Evolutionary conservation across 257 asterid species (phyloP).

Genomic region (Buddleja alternifolia): DNA sequence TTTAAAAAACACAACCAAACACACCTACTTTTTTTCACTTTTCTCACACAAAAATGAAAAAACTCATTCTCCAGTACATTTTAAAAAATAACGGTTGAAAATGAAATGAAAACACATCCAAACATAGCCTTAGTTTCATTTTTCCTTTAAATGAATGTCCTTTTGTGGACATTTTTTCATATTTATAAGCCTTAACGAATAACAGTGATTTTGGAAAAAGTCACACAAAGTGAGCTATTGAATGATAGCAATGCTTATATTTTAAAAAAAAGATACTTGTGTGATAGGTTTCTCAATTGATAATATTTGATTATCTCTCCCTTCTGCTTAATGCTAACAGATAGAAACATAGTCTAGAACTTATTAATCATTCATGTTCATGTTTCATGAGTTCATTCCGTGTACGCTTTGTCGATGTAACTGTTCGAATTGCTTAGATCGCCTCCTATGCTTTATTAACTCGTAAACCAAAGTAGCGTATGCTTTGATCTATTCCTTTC

Average conservation of each 20-base stretch:
- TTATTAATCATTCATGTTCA: neutral
- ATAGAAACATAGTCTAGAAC: neutral
- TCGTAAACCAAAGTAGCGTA: neutral
- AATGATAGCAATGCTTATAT: neutral
- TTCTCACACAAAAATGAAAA: too few species aligned
- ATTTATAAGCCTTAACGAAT: too few species aligned
- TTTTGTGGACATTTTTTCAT: too few species aligned
- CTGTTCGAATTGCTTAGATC: neutral
- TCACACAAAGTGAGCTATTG: neutral
- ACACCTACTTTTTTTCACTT: too few species aligned
- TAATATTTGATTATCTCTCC: neutral
- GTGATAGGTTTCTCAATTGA: neutral
- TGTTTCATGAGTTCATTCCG: neutral
- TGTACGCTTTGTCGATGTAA: neutral
- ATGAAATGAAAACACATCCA: too few species aligned
- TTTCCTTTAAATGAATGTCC: too few species aligned
- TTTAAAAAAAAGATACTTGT: neutral
- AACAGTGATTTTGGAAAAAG: neutral
- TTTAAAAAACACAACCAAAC: too few species aligned
- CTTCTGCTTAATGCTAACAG: conserved; percentile 12
- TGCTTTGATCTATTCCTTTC: neutral
- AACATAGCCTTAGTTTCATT: too few species aligned
- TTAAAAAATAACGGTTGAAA: too few species aligned
- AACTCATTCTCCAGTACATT: too few species aligned
- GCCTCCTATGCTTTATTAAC: neutral